These are phyloP conservation scores for Citrullus amarus DNA, from an alignment of 306 rosid species.

Conservation along the genomic window DNA sequence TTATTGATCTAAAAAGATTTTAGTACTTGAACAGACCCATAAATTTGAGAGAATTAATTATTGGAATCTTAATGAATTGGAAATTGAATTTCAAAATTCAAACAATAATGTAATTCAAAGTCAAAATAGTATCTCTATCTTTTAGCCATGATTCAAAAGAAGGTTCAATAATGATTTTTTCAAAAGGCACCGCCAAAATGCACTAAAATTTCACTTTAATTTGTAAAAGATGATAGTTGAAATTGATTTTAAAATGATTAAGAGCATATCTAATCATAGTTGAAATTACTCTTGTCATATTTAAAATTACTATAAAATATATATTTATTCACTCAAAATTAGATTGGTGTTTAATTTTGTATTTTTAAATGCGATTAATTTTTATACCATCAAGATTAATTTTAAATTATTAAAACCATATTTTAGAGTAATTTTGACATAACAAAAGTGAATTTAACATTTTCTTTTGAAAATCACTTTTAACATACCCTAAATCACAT, in stretches of 20 bases:
- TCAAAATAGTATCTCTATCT: not conserved
- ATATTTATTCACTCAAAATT: too few species aligned
- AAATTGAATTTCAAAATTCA: not conserved
- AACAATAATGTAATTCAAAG: not conserved
- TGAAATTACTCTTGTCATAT: too few species aligned
- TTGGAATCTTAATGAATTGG: not conserved
- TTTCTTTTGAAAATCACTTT: too few species aligned
- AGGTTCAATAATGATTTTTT: not conserved
- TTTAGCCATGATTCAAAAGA: not conserved
- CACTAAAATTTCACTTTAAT: not conserved
- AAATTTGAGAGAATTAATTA: not conserved
- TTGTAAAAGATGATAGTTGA: not conserved
- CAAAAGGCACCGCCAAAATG: not conserved
- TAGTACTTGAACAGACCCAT: not conserved
- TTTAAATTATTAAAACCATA: too few species aligned
- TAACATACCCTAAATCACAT: too few species aligned
- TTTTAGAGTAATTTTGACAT: too few species aligned
- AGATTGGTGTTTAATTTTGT: too few species aligned
- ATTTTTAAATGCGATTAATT: too few species aligned
- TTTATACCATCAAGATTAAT: too few species aligned
- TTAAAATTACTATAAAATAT: too few species aligned
- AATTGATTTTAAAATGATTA: too few species aligned
- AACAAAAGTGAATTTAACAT: too few species aligned
- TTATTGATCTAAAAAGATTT: not conserved
- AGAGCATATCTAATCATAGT: fast-evolving